A percentile compares a stretch with the other conserved stretches of the same genome.
Conservation (phyloP, 2,329 filamentous ascomycete species). For the Fusarium camptoceras region DNA sequence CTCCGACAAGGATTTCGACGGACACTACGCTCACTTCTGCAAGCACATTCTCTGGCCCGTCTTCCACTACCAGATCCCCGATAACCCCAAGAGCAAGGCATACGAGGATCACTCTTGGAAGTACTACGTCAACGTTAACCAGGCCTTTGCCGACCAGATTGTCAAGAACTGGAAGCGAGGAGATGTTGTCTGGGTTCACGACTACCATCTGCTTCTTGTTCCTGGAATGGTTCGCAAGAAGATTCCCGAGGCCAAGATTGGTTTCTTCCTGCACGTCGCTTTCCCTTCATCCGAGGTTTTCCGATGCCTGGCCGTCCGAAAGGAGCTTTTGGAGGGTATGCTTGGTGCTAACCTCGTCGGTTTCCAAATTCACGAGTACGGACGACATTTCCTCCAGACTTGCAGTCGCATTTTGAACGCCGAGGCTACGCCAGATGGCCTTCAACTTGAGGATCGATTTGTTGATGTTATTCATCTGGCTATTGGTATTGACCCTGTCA, state of each 20-base stretch:
- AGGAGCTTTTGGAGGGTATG: conserved; percentile 89
- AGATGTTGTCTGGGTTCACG: conserved; percentile 94
- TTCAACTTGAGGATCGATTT: conserved; percentile 92
- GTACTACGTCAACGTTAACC: conserved; percentile 92
- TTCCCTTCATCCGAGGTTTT: conserved; percentile 98
- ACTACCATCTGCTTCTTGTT: conserved; percentile 92
- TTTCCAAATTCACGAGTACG: conserved; percentile 94
- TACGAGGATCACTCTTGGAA: conserved; percentile 98
- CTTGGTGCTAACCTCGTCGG: conserved; percentile 92
- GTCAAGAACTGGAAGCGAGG: conserved; percentile 92
- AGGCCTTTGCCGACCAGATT: conserved; percentile 91
- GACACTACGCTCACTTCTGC: conserved; percentile 95
- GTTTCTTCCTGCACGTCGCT: conserved; percentile 94
- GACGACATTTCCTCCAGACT: conserved; percentile 93
- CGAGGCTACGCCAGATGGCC: conserved; percentile 86
- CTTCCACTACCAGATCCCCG: conserved; percentile 97
- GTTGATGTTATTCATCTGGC: conserved; percentile 87
- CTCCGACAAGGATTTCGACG: conserved; percentile 91
- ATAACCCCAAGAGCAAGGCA: conserved; percentile 97
- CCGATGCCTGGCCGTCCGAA: conserved; percentile 87
- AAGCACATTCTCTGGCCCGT: conserved; percentile 98
- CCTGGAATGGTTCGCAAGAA: conserved; percentile 90
- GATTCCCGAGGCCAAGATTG: conserved; percentile 92
- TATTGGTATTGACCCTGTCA: conserved; percentile 90
- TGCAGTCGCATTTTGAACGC: conserved; percentile 92